Evolutionary conservation across 345 rosid species (phyloP), one percentile per base, ranked within the genome.

Genomic region (Raphanus raphanistrum): DNA sequence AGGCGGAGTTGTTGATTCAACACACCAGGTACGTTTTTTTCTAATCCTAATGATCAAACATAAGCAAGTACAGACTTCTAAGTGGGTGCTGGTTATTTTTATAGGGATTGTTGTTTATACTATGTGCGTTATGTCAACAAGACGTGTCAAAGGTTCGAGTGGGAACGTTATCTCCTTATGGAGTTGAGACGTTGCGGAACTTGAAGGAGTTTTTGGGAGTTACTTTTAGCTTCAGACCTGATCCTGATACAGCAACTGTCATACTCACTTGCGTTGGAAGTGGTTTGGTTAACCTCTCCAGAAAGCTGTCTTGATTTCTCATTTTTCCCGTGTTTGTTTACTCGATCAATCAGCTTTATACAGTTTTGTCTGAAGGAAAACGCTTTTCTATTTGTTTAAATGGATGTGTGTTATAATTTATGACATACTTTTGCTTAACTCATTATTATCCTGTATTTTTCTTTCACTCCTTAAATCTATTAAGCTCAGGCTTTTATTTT

Each of bases 1-100:
- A 77, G 97, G 98, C 33, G 99, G 99, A 78, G 97, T 95, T 41
- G 97, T 93, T 52, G 98, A 95, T 82, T 91, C 99, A 38, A 72
- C 96, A 36, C 97, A 93, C 82, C 97, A 91, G 96, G 98, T 92
- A 13, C 33, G 88, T 45, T 28, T 45, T 43, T 45, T 45, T 21
- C 21, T 0, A 21, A 21, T 21, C 21, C 16, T 50, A 5, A 25
- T 41, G 36, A 12, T 54, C 25, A 64, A 64, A 17, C 66, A 8
- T 68, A 48, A 8, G 27, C 35, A 77, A 36, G 43, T 63, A 28
- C 7, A 35, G 21, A 2, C 41, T 8, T 26, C 13, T 9, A 54
- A 27, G 27, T 60, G 27, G 2, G 17, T 72, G 35, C 60, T 66
- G 13, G 13, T 68, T 54, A 17, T 55, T 43, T 25, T 1, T 43